Percentiles rank a stretch among this genome's conserved stretches.
These are phyloP conservation scores for Calvatia gigantea DNA, from an alignment of 768 basidiomycete species.

Conservation along the genomic window DNA sequence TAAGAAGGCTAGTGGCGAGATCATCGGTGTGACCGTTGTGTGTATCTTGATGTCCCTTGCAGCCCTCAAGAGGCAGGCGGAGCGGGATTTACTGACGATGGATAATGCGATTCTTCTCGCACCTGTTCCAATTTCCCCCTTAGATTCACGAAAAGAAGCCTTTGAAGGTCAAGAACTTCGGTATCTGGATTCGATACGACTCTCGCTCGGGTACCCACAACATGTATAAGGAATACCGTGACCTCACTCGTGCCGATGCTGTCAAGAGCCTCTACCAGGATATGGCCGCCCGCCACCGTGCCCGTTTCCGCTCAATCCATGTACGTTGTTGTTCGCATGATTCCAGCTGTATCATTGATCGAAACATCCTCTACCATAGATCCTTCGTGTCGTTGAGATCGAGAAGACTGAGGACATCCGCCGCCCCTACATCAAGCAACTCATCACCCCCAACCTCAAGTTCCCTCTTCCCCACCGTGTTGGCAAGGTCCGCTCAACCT, in stretches of 20 bases:
- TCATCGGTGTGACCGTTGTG: constrained; percentile 97
- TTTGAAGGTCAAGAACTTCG: constrained; percentile 99
- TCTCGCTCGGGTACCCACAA: constrained; percentile 99
- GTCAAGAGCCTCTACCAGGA: constrained; percentile 98
- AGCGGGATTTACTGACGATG: constrained; percentile 56
- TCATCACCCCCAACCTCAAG: constrained; percentile 84
- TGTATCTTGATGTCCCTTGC: constrained; percentile 71
- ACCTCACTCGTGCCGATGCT: constrained; percentile 90
- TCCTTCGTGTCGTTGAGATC: constrained; percentile 96
- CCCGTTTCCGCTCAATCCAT: constrained; percentile 98
- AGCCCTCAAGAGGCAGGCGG: constrained; percentile 86
- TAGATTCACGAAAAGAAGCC: constrained; percentile 99
- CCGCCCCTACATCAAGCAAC: constrained; percentile 97
- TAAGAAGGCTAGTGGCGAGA: constrained; percentile 99
- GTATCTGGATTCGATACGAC: constrained; percentile 99
- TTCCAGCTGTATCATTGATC: neutral
- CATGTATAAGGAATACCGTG: constrained; percentile 99
- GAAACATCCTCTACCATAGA: constrained; percentile 40
- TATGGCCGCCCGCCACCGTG: constrained; percentile 99
- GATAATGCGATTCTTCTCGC: constrained; percentile 26
- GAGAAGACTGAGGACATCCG: constrained; percentile 89
- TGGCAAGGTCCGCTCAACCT: constrained; percentile 72
- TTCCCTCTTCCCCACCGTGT: constrained; percentile 97
- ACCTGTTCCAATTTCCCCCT: constrained; percentile 22
- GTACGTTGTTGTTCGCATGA: constrained; percentile 39